Base-by-base conservation (phyloP, 2,329 filamentous ascomycete genomes). In the Penicillium concentricum region DNA sequence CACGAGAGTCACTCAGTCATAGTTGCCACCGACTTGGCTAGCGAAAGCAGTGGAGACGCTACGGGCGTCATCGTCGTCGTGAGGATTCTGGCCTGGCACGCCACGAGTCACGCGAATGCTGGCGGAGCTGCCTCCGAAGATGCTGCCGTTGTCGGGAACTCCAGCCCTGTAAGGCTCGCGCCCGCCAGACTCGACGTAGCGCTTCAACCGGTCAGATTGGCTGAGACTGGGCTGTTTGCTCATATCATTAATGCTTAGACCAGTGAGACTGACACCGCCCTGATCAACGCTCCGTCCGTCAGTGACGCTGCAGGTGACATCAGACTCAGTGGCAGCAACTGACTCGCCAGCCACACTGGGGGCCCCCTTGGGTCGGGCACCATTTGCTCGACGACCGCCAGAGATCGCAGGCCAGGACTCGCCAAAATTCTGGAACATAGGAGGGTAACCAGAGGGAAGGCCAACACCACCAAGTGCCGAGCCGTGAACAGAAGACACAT, bases 11-110 rank as follows among this genome's bases (percentile, higher is more conserved):
- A 59, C 64, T 85, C 82, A 85, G 72, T 86, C 84, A 67, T 85
- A 85, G 65, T 79, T 82, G 41, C 82, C 82, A 54, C 91, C 92
- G 65, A 97, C 87, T 76, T 97, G 94, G 78, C 92, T 97, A 60
- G 93, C 92, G 78, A 97, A 99, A 47, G 92, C 92, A 51, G 94
- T 97, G 70, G 91, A 96, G 69, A 97, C 86, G 76, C 93, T 97
- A 77, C 94, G 91, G 69, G 94, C 91, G 72, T 67, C 64, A 37
- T 97, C 94, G 65, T 99, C 94, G 65, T 99, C 94, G 60, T 88
- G 81, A 41, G 78, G 75, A 37, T 70, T 61, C 54, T 75, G 71
- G 24, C 78, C 74, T 15, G 74, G 70, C 42, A 71, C 65, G 41
- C 76, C 74, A 45, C 78, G 77, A 45, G 78, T 77, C 59, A 80